Percentiles rank a stretch among this genome's conserved stretches.
phyloP scores from a whole-genome alignment of 2,329 filamentous ascomycete species.

The Herpotrichia juniperi region DNA sequence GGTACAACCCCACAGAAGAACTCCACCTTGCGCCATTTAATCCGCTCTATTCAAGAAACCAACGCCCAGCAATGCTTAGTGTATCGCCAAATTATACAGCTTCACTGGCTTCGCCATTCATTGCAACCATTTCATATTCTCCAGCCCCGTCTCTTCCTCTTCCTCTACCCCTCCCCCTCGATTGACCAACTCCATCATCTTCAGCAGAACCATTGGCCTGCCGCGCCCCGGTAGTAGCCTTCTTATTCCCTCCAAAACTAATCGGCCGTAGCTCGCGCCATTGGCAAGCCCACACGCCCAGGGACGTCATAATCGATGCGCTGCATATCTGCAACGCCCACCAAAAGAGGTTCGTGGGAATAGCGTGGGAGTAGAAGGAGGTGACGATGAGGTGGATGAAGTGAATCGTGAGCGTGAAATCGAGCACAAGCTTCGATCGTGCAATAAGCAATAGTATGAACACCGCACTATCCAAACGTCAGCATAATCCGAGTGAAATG shows the following conservation, averaged over 20 bases:
- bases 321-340: slow-evolving; percentile 73
- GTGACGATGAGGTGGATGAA: slow-evolving; percentile 80
- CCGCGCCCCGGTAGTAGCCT: slow-evolving; percentile 15
- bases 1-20: background rate
- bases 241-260: slow-evolving; percentile 71
- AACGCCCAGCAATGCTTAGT: slow-evolving; percentile 38
- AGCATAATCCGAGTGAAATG: slow-evolving; percentile 9
- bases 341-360: slow-evolving; percentile 85
- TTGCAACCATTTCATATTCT: slow-evolving; percentile 56
- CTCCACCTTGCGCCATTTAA: background rate
- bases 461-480: slow-evolving; percentile 66
- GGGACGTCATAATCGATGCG: slow-evolving; percentile 66
- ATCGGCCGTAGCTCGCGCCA: slow-evolving; percentile 90
- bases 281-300: slow-evolving; percentile 89
- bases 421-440: slow-evolving; percentile 90
- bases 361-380: slow-evolving; percentile 74
- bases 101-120: slow-evolving; percentile 47
- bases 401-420: slow-evolving; percentile 91
- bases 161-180: slow-evolving; percentile 47
- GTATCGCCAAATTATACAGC: slow-evolving; percentile 34
- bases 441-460: slow-evolving; percentile 83
- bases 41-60: slow-evolving; percentile 16
- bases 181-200: slow-evolving; percentile 47
- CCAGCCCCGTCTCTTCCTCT: slow-evolving; percentile 53
- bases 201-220: slow-evolving; percentile 23